A percentile compares a stretch with the other conserved stretches of the same genome.
These are phyloP conservation scores for Quercus tomentella DNA, from an alignment of 331 rosid genomes.

Conservation along the genomic window DNA sequence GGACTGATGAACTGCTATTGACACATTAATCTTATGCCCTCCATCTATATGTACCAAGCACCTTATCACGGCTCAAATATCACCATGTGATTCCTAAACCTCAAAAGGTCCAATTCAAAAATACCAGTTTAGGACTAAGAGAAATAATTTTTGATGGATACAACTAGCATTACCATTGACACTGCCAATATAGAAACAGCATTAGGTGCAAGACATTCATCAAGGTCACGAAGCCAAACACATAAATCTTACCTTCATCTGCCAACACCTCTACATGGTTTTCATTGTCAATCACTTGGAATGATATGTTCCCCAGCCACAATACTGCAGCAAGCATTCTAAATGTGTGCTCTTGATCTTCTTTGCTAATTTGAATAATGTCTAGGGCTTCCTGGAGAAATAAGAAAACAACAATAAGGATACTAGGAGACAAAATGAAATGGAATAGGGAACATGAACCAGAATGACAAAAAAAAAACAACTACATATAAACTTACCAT, in stretches of 20 bases:
- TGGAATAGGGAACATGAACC: constrained; percentile 13
- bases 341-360: constrained; percentile 74
- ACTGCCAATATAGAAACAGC: constrained; percentile 10
- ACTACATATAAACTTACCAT: constrained; percentile 44
- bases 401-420: background rate
- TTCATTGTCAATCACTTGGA: constrained; percentile 55
- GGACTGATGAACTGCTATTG: background rate
- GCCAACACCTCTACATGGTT: constrained; percentile 70
- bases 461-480: constrained; percentile 20
- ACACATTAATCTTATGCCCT: background rate
- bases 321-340: constrained; percentile 68
- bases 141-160: constrained; percentile 1
- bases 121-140: background rate
- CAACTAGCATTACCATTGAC: constrained; percentile 6
- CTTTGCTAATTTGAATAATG: constrained; percentile 48
- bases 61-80: background rate
- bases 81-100: background rate
- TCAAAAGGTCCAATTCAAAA: background rate
- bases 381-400: constrained; percentile 68
- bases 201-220: constrained; percentile 6
- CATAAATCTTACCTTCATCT: constrained; percentile 71
- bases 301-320: constrained; percentile 97
- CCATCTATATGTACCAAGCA: background rate
- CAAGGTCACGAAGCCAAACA: constrained; percentile 4
- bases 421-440: constrained; percentile 19